A percentile compares a stretch with the other conserved stretches of the same genome.
Evolutionary conservation across 2,329 filamentous ascomycete species (phyloP).

Genomic region (Pseudodiploospora longispora): DNA sequence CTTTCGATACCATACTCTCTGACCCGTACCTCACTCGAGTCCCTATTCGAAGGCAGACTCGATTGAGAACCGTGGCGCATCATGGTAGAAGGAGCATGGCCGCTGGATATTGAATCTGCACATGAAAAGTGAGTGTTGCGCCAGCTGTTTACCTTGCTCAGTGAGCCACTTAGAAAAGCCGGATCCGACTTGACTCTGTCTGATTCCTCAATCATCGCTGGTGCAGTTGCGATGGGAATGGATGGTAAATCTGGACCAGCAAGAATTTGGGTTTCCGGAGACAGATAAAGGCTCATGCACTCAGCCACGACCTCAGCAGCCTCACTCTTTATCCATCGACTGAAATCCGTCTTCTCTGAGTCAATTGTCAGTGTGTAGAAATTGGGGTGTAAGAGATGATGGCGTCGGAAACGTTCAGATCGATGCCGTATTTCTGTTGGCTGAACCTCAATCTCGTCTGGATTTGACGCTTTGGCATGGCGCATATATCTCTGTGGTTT

Average conservation of each 20-base stretch:
- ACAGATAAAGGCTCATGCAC: slow-evolving; percentile 60
- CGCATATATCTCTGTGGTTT: slow-evolving; percentile 74
- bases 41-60: slow-evolving; percentile 40
- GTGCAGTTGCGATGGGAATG: slow-evolving; percentile 12
- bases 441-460: slow-evolving; percentile 70
- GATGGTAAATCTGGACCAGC: slow-evolving; percentile 16
- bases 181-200: slow-evolving; percentile 27
- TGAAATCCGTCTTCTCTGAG: slow-evolving; percentile 67
- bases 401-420: slow-evolving; percentile 65
- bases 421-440: slow-evolving; percentile 68
- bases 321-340: slow-evolving; percentile 72
- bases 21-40: slow-evolving; percentile 34
- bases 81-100: slow-evolving; percentile 27
- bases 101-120: slow-evolving; percentile 33
- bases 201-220: slow-evolving; percentile 19
- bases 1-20: slow-evolving; percentile 44
- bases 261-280: slow-evolving; percentile 18
- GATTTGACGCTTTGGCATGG: slow-evolving; percentile 59
- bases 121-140: slow-evolving; percentile 46
- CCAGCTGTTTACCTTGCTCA: slow-evolving; percentile 37
- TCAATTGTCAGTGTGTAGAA: slow-evolving; percentile 75
- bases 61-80: slow-evolving; percentile 39
- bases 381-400: slow-evolving; percentile 73
- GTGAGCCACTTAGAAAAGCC: slow-evolving; percentile 32
- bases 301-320: slow-evolving; percentile 72